Evolutionary conservation across 768 basidiomycete species (phyloP).

Genomic region (Daedalea quercina): DNA sequence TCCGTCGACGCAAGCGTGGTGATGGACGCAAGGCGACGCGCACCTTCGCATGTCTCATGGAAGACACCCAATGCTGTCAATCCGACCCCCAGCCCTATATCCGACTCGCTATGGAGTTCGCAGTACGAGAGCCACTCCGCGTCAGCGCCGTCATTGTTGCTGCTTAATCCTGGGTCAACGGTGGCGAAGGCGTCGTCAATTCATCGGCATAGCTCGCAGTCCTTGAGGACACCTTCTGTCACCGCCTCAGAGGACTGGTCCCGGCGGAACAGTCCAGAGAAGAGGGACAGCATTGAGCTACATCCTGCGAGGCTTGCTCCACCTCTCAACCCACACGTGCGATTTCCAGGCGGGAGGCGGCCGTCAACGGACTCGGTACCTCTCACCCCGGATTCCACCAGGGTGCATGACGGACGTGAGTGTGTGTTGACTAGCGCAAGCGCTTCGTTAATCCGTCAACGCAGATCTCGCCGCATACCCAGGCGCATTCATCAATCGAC

Average conservation of each 20-base stretch:
- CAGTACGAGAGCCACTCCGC: conserved; percentile 9
- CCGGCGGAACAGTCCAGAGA: neutral
- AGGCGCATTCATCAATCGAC: conserved; percentile 55
- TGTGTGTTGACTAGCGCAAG: conserved; percentile 3
- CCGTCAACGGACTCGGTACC: conserved; percentile 20
- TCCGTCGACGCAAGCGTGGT: neutral
- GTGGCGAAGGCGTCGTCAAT: neutral
- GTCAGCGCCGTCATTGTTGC: conserved; percentile 12
- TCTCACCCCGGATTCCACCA: conserved; percentile 23
- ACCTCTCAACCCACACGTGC: conserved; percentile 59
- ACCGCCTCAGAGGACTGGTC: neutral
- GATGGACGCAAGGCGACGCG: conserved; percentile 1
- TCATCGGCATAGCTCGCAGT: conserved; percentile 12
- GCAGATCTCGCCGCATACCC: conserved; percentile 4
- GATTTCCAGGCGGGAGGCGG: conserved; percentile 44
- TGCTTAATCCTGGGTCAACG: conserved; percentile 5
- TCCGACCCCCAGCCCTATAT: conserved; percentile 4
- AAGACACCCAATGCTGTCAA: conserved; percentile 9
- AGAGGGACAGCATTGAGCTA: conserved; percentile 1
- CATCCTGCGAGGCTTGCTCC: conserved; percentile 42
- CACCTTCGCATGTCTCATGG: conserved; percentile 15
- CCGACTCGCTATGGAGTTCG: conserved; percentile 3
- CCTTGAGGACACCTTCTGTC: conserved; percentile 29
- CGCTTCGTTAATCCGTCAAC: conserved; percentile 24
- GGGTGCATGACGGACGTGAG: conserved; percentile 18